Evolutionary conservation across 164 flowering plant genomes (phyloP), one percentile per base, ranked within the genome.

Genomic region (Tetracentron sinense): DNA sequence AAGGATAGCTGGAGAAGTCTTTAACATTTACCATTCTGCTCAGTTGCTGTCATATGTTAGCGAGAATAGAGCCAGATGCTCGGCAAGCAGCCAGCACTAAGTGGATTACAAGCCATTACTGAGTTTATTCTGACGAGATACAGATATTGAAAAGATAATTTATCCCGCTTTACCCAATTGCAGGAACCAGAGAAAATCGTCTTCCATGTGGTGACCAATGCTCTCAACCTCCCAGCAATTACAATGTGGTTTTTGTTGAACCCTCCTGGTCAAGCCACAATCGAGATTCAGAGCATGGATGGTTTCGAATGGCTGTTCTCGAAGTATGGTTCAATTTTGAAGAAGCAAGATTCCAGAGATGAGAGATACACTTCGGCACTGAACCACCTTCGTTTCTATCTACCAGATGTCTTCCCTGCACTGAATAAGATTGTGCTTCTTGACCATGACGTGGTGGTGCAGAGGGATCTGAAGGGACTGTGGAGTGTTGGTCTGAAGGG

Each of bases 401-500:
- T 95, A 22, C 96, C 97, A 16, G 86, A 92, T 62, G 33, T 92
- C 51, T 95, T 89, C 70, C 97, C 99, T 38, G 53, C 11, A 26
- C 73, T 92, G 69, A 64, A 85, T 53, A 90, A 83, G 78, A 74
- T 95, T 66, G 80, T 95, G 68, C 76, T 92, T 49, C 84, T 95
- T 63, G 97, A 92, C 65, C 97, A 95, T 78, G 99, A 95, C 77
- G 97, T 95, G 78, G 97, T 92, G 60, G 99, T 92, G 29, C 89
- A 81, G 75, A 80, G 73, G 74, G 97, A 95, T 76, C 73, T 95
- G 49, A 73, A 71, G 42, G 66, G 61, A 31, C 81, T 95, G 56
- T 95, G 96, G 96, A 70, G 38, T 49, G 25, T 82, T 56, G 69
- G 82, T 66, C 82, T 90, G 97, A 78, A 79, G 49, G 94, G 97